Percentiles rank a stretch among this genome's conserved stretches.
These are phyloP conservation scores for Cladorrhinum samala DNA, from an alignment of 495 filamentous ascomycete genomes.

Conservation along the genomic window DNA sequence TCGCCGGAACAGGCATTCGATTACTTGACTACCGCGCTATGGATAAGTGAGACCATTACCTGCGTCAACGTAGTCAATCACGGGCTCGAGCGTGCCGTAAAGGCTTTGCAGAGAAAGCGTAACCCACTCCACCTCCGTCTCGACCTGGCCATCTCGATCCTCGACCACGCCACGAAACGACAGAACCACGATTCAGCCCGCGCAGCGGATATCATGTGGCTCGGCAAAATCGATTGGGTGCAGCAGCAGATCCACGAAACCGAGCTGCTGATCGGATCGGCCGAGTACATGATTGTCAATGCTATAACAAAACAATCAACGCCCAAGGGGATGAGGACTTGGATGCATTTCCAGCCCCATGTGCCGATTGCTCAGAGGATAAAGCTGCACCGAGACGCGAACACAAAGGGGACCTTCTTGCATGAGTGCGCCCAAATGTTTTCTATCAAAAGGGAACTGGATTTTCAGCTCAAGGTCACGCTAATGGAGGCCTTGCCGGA, in stretches of 20 bases:
- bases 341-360: not conserved
- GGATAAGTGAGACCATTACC: too few relatives aligned
- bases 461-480: not conserved
- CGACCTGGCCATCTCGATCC: not conserved
- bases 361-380: not conserved
- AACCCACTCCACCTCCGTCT: not conserved
- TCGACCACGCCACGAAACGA: not conserved
- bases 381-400: not conserved
- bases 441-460: not conserved
- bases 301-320: not conserved
- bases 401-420: not conserved
- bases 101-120: not conserved
- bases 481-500: not conserved
- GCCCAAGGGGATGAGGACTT: not conserved
- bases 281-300: not conserved
- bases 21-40: too few relatives aligned
- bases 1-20: not conserved
- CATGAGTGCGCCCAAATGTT: not conserved
- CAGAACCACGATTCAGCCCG: not conserved
- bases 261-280: not conserved
- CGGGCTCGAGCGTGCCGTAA: too few relatives aligned
- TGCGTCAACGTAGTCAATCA: too few relatives aligned
- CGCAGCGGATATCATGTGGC: not conserved
- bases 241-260: too few relatives aligned
- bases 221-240: not conserved